phyloP scores from a whole-genome alignment of 179 eudicot species.

The Actinidia arguta region DNA sequence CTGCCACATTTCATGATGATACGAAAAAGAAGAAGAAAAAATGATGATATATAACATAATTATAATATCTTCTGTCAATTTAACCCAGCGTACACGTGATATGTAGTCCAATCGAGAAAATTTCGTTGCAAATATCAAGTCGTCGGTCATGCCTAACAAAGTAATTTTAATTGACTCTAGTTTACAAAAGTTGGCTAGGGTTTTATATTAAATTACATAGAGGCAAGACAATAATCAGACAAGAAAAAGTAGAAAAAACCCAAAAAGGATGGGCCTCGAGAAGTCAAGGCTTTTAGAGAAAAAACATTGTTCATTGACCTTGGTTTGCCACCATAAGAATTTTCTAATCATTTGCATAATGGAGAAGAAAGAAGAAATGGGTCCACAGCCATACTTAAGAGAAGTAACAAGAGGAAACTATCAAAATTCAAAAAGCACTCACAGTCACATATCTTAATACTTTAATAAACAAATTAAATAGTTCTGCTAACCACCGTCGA shows the following conservation, averaged over 20 bases:
- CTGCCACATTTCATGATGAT: too few relatives aligned
- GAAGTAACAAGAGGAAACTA: conserved; percentile 7
- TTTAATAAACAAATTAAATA: neutral
- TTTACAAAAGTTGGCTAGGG: conserved; percentile 15
- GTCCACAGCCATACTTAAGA: conserved; percentile 5
- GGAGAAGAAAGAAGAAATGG: neutral
- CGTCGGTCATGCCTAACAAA: neutral
- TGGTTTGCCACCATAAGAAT: neutral
- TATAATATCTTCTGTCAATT: too few relatives aligned
- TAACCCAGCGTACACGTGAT: too few relatives aligned
- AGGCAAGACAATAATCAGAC: neutral
- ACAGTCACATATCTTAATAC: conserved; percentile 5
- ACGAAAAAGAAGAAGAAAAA: too few relatives aligned
- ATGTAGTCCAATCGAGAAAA: too few relatives aligned
- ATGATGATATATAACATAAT: too few relatives aligned
- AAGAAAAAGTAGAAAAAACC: neutral
- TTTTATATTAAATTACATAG: neutral
- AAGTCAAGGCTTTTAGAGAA: neutral
- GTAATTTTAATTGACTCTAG: neutral
- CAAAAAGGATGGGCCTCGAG: conserved; percentile 13
- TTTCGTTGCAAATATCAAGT: too few relatives aligned
- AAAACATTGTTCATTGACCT: neutral
- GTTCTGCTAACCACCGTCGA: too few relatives aligned
- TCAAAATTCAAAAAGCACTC: conserved; percentile 6
- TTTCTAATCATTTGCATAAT: neutral